Evolutionary conservation across 2,329 filamentous ascomycete genomes (phyloP), one percentile per base, ranked within the genome.

Genomic region (Botrytis paeoniae): DNA sequence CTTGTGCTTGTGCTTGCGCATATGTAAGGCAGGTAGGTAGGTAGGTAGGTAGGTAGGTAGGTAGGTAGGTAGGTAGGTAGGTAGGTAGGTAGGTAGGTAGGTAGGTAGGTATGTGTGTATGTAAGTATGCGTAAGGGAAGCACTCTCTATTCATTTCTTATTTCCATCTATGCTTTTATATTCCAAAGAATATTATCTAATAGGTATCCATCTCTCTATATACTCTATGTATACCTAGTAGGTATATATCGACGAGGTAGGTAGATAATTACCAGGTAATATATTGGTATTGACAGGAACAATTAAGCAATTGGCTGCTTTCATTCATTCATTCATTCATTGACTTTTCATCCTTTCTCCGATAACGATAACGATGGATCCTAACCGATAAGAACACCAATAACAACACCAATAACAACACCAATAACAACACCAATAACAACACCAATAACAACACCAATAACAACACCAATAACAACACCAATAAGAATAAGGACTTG

Each of bases 311-410:
- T 54, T 29, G 25, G 14, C 51, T n/a, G 16, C 39, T 39, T 39
- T 45, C 45, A 25, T 48, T 25, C 45, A 25, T 51, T 51, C 48
- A 54, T 54, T 54, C 48, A 54, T 54, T 51, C 48, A 51, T n/a
- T n/a, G 48, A n/a, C 48, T 54, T 3, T 29, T 18, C 1, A 8
- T 54, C n/a, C 25, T 29, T n/a, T 54, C 51, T 54, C 51, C 51
- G n/a, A 57, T 57, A 57, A 57, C 45, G 64, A 68, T 68, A 68
- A 68, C 64, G 48, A 68, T 39, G 37, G 14, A 68, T 39, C 25
- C 43, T 39, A 68, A 54, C 5, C 64, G 64, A 68, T 68, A 68
- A 68, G 64, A 39, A 54, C 25, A 39, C 16, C 25, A 45, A 54
- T 41, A 39, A 51, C 45, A 39, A 39, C 41, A 35, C 32, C 32